Conservation (phyloP, 2,329 filamentous ascomycete species). For the Emmonsia crescens region DNA sequence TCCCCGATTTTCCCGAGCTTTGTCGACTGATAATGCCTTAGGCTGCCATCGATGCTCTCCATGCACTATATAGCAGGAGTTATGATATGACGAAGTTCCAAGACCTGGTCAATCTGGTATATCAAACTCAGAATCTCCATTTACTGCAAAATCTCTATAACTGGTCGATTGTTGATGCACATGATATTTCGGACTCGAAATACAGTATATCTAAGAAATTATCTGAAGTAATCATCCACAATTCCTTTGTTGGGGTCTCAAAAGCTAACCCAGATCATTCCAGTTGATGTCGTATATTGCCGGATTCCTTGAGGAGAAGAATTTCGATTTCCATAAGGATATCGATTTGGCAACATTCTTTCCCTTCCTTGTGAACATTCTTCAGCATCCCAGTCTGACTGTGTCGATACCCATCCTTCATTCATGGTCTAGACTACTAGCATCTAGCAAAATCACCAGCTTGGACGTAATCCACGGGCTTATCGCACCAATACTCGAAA, state of each 20-base stretch:
- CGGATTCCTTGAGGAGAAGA: conserved; percentile 71
- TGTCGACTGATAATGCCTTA: conserved; percentile 26
- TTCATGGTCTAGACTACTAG: conserved; percentile 75
- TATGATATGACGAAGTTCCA: conserved; percentile 69
- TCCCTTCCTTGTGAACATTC: conserved; percentile 64
- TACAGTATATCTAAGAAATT: conserved; percentile 91
- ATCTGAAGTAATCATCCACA: conserved; percentile 57
- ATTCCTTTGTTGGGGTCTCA: background rate
- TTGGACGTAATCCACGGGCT: conserved; percentile 46
- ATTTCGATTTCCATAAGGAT: conserved; percentile 51
- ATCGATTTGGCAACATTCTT: conserved; percentile 66
- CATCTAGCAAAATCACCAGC: conserved; percentile 56
- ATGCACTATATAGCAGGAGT: conserved; percentile 65
- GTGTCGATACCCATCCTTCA: conserved; percentile 89
- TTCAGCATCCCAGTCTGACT: conserved; percentile 76
- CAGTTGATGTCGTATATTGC: conserved; percentile 78
- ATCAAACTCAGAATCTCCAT: conserved; percentile 57
- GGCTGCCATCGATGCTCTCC: conserved; percentile 73
- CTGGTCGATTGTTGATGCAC: conserved; percentile 67
- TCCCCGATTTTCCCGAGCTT: background rate
- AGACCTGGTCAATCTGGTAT: conserved; percentile 68
- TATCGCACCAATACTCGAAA: conserved; percentile 67
- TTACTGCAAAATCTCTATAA: conserved; percentile 65
- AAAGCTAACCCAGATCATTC: conserved; percentile 5
- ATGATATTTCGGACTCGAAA: conserved; percentile 80